Percentiles rank a stretch among this genome's conserved stretches.
Evolutionary conservation across 495 filamentous ascomycete genomes (phyloP).

Genomic region (Penicillium pulvis): DNA sequence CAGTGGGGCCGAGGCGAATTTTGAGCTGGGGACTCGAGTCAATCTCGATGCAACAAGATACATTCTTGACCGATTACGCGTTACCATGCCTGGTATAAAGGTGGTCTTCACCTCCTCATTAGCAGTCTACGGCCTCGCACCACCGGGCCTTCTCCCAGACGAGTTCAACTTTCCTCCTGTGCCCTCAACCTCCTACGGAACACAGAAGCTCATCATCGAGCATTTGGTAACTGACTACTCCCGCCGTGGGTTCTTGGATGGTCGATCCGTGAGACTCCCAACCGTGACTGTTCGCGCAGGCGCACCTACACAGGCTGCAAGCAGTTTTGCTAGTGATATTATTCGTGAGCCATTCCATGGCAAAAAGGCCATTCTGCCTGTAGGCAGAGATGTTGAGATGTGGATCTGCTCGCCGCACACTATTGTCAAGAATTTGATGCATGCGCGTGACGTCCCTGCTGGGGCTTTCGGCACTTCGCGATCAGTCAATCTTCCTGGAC

Average conservation of each 20-base stretch:
- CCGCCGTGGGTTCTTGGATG: slow-evolving; percentile 68
- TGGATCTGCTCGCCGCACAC: slow-evolving; percentile 71
- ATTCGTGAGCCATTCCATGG: slow-evolving; percentile 67
- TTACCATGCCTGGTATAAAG: slow-evolving; percentile 58
- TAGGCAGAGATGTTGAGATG: slow-evolving; percentile 52
- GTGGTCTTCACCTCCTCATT: slow-evolving; percentile 61
- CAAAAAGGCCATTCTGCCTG: slow-evolving; percentile 65
- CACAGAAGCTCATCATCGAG: slow-evolving; percentile 79
- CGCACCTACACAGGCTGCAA: slow-evolving; percentile 73
- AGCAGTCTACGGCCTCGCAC: slow-evolving; percentile 63
- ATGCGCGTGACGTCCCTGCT: slow-evolving; percentile 58
- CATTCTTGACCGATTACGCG: slow-evolving; percentile 63
- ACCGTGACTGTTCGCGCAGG: slow-evolving; percentile 77
- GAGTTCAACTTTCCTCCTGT: slow-evolving; percentile 62
- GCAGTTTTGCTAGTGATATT: slow-evolving; percentile 73
- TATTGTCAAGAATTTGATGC: slow-evolving; percentile 69
- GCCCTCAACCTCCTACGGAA: slow-evolving; percentile 72
- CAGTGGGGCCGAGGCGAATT: slow-evolving; percentile 71
- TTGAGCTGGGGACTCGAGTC: slow-evolving; percentile 70
- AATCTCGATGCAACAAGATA: slow-evolving; percentile 73
- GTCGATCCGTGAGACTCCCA: slow-evolving; percentile 67
- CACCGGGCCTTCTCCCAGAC: slow-evolving; percentile 47
- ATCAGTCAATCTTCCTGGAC: slow-evolving; percentile 72
- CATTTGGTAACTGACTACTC: slow-evolving; percentile 75
- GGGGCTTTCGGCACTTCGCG: slow-evolving; percentile 57